Evolutionary conservation across 306 rosid genomes (phyloP).

Genomic region (Cicer chorassanicum): DNA sequence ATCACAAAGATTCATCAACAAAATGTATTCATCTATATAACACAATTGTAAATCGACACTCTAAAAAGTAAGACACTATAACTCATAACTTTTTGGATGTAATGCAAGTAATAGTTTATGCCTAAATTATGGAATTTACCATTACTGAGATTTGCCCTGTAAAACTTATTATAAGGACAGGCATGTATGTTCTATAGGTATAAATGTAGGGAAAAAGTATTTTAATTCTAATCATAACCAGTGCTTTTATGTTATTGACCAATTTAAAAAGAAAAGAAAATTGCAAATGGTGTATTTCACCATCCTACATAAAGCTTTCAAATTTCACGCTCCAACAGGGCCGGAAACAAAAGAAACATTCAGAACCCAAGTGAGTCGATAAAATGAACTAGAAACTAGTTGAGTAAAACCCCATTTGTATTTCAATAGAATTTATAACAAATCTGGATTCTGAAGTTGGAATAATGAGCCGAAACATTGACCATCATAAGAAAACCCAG

Average conservation of each 20-base stretch:
- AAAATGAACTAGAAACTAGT: neutral
- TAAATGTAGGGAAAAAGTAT: neutral
- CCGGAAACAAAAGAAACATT: constrained; percentile 27
- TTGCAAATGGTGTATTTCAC: neutral
- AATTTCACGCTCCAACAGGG: constrained; percentile 4
- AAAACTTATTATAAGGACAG: neutral
- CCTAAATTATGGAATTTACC: too few relatives aligned
- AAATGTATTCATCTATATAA: too few relatives aligned
- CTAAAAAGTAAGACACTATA: too few relatives aligned
- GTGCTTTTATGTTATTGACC: neutral
- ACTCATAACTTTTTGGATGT: too few relatives aligned
- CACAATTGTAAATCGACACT: too few relatives aligned
- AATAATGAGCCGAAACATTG: constrained; percentile 34
- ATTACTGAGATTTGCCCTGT: neutral
- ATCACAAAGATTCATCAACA: too few relatives aligned
- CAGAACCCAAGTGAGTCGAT: neutral
- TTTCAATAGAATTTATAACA: constrained; percentile 25
- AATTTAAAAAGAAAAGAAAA: neutral
- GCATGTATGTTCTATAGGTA: neutral
- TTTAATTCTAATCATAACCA: neutral
- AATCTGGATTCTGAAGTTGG: constrained; percentile 34
- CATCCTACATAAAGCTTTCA: constrained; percentile 19
- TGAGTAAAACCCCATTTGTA: constrained; percentile 25
- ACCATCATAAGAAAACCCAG: constrained; percentile 26
- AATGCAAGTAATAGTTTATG: too few relatives aligned